These are phyloP conservation scores for Geranium brycei DNA, from an alignment of 345 rosid genomes.

Conservation along the genomic window DNA sequence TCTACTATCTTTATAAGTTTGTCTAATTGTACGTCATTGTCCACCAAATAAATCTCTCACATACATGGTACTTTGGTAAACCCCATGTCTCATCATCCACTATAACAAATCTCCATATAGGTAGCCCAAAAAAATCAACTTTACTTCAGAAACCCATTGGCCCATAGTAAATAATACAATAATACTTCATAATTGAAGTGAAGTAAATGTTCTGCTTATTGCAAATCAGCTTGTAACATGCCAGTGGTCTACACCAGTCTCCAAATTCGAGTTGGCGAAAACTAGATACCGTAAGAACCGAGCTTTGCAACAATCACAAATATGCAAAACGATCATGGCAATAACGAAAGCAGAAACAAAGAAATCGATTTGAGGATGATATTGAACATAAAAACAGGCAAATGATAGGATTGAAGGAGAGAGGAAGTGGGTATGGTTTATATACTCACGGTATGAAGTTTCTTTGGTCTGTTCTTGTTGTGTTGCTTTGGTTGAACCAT, in stretches of 20 bases:
- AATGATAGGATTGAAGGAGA: background rate
- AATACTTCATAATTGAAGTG: background rate
- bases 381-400: background rate
- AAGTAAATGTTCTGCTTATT: background rate
- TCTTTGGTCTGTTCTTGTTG: conserved; percentile 51
- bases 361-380: background rate
- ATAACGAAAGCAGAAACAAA: too few relatives aligned
- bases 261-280: background rate
- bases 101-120: too few relatives aligned
- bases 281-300: background rate
- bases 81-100: background rate
- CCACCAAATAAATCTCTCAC: background rate
- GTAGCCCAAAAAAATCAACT: too few relatives aligned
- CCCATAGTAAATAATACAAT: background rate
- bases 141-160: background rate
- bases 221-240: background rate
- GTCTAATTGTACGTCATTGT: background rate
- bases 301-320: background rate
- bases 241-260: background rate
- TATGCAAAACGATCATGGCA: background rate
- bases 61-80: background rate
- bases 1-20: background rate
- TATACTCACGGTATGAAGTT: conserved; percentile 37
- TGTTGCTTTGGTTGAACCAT: conserved; percentile 77
- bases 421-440: background rate